Evolutionary conservation across 73 alveolate species (phyloP).

Genomic region (Paramecium tetraurelia): DNA sequence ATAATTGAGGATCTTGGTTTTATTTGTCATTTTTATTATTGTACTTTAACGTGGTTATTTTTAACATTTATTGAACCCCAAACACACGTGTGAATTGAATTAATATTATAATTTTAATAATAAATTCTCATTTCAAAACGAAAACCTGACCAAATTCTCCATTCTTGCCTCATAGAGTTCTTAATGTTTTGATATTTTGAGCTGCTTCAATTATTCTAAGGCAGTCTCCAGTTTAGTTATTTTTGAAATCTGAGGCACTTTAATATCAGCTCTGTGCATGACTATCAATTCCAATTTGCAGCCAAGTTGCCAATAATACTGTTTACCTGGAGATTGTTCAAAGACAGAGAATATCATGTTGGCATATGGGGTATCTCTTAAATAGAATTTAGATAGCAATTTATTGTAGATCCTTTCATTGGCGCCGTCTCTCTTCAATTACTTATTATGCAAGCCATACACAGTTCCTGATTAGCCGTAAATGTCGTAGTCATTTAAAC

Average conservation of each 20-base stretch:
- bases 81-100: constrained; percentile 29
- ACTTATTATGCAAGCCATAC: neutral
- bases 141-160: neutral
- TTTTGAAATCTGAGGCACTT: neutral
- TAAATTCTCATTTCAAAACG: neutral
- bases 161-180: neutral
- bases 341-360: neutral
- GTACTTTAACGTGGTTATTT: constrained; percentile 5
- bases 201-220: neutral
- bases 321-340: neutral
- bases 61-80: neutral
- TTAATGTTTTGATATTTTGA: neutral
- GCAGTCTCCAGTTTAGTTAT: neutral
- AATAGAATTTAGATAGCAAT: neutral
- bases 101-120: neutral
- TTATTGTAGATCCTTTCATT: neutral
- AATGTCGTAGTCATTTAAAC: neutral
- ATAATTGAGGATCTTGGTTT: constrained; percentile 82
- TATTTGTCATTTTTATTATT: constrained; percentile 61
- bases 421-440: neutral
- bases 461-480: neutral
- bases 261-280: neutral
- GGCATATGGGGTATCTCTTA: neutral
- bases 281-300: neutral
- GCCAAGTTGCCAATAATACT: neutral